Conservation (phyloP, 805 yeast genomes). For the Debaryomyces tyrocola region DNA sequence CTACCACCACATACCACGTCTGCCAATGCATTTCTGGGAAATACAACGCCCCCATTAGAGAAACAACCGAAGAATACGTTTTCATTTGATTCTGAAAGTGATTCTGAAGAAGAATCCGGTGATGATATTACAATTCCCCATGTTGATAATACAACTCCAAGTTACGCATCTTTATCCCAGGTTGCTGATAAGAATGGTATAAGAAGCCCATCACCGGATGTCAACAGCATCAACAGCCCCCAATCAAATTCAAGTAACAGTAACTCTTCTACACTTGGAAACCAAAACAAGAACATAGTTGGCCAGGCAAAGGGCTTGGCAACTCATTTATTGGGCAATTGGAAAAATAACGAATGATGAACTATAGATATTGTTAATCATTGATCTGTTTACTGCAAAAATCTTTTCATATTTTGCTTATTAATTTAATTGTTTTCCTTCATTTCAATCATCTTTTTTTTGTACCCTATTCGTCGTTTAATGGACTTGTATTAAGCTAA, state of each 20-base stretch:
- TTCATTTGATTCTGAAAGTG: constrained; percentile 37
- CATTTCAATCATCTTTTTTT: constrained; percentile 1
- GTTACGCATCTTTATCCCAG: constrained; percentile 48
- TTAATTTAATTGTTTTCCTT: no score
- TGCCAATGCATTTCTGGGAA: constrained; percentile 41
- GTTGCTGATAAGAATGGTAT: constrained; percentile 50
- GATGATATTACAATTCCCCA: constrained; percentile 13
- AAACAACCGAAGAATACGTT: constrained; percentile 22
- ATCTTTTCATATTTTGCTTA: no score
- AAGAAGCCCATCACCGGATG: constrained; percentile 26
- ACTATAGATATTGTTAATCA: constrained; percentile 3
- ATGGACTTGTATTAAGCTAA: background rate
- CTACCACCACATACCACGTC: constrained; percentile 44
- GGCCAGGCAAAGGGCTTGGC: constrained; percentile 40
- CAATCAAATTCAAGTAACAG: constrained; percentile 11
- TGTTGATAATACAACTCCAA: constrained; percentile 13
- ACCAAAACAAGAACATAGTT: constrained; percentile 18
- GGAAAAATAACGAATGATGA: constrained; percentile 17
- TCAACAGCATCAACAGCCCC: constrained; percentile 3
- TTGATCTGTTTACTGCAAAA: no score
- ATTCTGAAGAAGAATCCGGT: constrained; percentile 31
- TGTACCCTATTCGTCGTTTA: background rate
- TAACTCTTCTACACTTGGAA: constrained; percentile 3
- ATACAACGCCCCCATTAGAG: constrained; percentile 22
- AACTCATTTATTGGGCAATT: constrained; percentile 29